A percentile compares a stretch with the other conserved stretches of the same genome.
Evolutionary conservation across 139 green algal genomes (phyloP).

Genomic region (Raphidocelis subcapitata): DNA sequence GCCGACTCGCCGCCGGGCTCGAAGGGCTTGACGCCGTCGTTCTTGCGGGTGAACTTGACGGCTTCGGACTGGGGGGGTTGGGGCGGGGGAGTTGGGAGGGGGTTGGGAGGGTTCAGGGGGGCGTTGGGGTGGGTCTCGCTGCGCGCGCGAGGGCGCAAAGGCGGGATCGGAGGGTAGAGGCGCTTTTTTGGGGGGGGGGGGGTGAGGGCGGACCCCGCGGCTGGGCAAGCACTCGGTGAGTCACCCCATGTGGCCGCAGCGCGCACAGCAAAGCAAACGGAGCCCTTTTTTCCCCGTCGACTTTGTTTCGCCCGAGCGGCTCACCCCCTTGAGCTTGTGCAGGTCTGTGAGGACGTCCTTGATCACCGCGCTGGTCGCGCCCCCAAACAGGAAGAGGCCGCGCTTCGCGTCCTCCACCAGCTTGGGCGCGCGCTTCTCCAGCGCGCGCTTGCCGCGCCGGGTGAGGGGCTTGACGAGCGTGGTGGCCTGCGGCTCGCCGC

Average conservation of each 20-base stretch:
- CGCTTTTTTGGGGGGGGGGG: no score
- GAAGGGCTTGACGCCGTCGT: conserved; percentile 85
- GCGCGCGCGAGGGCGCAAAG: no score
- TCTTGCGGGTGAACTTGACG: conserved; percentile 74
- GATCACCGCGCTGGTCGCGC: conserved; percentile 67
- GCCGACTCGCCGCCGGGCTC: conserved; percentile 74
- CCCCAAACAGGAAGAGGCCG: conserved; percentile 67
- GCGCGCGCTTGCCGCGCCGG: conserved; percentile 53
- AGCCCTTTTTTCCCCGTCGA: no score
- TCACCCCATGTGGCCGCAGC: no score
- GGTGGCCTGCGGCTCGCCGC: conserved; percentile 5
- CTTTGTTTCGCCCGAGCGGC: no score
- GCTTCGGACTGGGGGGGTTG: conserved; percentile 52
- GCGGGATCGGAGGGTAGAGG: no score
- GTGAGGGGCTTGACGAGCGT: conserved; percentile 71
- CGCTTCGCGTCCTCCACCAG: conserved; percentile 80
- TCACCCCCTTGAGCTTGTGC: conserved; percentile 77
- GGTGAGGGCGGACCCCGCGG: no score
- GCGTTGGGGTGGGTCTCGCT: no score
- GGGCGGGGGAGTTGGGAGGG: not conserved
- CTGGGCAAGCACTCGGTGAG: no score
- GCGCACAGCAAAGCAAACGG: no score
- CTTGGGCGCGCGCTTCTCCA: conserved; percentile 78
- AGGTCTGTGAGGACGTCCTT: conserved; percentile 77
- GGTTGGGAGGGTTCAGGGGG: not conserved